Percentiles rank a stretch among this genome's conserved stretches.
Conservation (phyloP, 805 yeast species). For the Ascoidea asiatica region DNA sequence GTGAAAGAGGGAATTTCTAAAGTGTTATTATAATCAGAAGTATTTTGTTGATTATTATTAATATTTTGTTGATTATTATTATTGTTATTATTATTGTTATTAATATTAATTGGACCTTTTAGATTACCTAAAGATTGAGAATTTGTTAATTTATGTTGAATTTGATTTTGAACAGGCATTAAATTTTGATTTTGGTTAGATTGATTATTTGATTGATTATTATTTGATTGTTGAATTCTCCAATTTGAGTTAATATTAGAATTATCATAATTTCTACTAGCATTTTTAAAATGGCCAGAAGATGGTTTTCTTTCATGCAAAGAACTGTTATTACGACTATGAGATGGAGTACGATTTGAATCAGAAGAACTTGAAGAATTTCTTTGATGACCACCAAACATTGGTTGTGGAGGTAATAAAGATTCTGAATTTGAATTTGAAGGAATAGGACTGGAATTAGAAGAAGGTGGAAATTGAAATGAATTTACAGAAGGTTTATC, state of each 20-base stretch:
- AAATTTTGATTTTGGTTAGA: too few relatives aligned
- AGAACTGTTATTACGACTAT: slow-evolving; percentile 1
- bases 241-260: slow-evolving; percentile 43
- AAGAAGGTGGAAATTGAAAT: slow-evolving; percentile 55
- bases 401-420: slow-evolving; percentile 42
- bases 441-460: slow-evolving; percentile 5
- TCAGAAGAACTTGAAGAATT: neutral
- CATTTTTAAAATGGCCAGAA: slow-evolving; percentile 25
- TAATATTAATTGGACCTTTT: neutral
- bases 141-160: slow-evolving; percentile 2
- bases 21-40: neutral
- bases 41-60: too few relatives aligned
- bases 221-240: slow-evolving; percentile 39
- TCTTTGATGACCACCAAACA: slow-evolving; percentile 22
- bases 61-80: too few relatives aligned
- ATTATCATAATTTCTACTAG: slow-evolving; percentile 22
- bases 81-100: slow-evolving; percentile 16
- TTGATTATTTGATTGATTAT: too few relatives aligned
- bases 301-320: slow-evolving; percentile 24
- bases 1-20: slow-evolving; percentile 25
- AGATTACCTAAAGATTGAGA: slow-evolving; percentile 1
- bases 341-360: slow-evolving; percentile 1
- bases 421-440: slow-evolving; percentile 7
- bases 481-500: slow-evolving; percentile 28
- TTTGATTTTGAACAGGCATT: too few relatives aligned